Evolutionary conservation across 352 stramenopile genomes (phyloP), one percentile per base, ranked within the genome.

Genomic region (Pythium aphanidermatum): DNA sequence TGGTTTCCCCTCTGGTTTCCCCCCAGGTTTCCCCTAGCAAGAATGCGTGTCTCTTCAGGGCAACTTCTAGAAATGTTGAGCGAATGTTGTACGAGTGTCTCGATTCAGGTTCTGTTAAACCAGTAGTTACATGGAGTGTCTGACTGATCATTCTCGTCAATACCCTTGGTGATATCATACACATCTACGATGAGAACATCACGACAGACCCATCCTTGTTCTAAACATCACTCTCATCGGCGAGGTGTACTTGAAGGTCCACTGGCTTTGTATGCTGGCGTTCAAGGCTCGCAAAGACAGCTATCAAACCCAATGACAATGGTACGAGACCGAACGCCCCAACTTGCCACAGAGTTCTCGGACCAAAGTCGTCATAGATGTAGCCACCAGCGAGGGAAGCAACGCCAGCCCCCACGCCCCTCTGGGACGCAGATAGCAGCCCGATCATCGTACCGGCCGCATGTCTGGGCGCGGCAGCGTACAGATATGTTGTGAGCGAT

Each of bases 401-500:
- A 41, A 63, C 55, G 12, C 63, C 74, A 35, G 65, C 67, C 9
- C 70, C 74, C 43, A 86, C 60, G 10, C 74, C 74, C 35, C 76
- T 83, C 50, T 81, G 70, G 27, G 82, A 61, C 13, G 74, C 66
- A 10, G 64, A 67, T 33, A 83, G 46, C 9, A 83, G 30, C 0
- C 74, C 74, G 37, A 86, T 83, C 70, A 82, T 83, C 17, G 68
- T 82, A 28, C 70, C 74, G 44, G 82, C 56, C 2, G 70, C 78
- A 16, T 70, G 66, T 47, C 68, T 51, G 10, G 70, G 63, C 12
- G 74, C 75, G 6, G 68, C 60, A 42, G 69, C 54, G 49, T 80
- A 86, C 3, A 86, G 49, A 58, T 86, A 86, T 51, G 80, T 79
- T 40, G 74, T 86, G 58, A 75, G 76, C 28, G 74, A 65, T 12